phyloP scores from a whole-genome alignment of 495 filamentous ascomycete species.

The Trichoderma asperelloides region DNA sequence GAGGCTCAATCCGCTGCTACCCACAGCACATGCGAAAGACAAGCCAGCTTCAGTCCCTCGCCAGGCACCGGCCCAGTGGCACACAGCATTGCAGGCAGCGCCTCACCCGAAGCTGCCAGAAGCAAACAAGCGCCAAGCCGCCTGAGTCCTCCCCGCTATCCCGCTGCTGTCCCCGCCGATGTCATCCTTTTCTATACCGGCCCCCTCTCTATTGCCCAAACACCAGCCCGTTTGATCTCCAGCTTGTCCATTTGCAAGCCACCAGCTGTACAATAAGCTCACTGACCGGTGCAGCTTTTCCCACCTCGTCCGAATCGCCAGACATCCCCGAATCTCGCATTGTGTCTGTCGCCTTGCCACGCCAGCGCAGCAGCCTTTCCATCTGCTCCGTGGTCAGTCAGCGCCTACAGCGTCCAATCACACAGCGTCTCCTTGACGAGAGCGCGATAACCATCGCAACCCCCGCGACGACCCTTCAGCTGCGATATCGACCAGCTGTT shows the following conservation, averaged over 20 bases:
- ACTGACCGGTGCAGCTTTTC: neutral
- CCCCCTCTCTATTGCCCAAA: neutral
- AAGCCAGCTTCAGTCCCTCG: too few species aligned
- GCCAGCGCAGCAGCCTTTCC: neutral
- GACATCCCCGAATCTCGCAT: neutral
- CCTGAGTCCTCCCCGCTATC: neutral
- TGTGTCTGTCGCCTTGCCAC: neutral
- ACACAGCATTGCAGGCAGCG: neutral
- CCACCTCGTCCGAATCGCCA: neutral
- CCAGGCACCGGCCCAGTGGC: too few species aligned
- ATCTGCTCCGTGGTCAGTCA: neutral
- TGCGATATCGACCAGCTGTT: neutral
- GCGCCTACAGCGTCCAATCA: slow-evolving; percentile 3
- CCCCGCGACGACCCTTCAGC: slow-evolving; percentile 4
- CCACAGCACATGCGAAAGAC: too few species aligned
- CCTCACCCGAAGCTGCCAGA: neutral
- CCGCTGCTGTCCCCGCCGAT: neutral
- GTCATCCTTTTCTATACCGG: slow-evolving; percentile 1
- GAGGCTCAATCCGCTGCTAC: too few species aligned
- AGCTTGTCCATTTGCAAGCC: neutral
- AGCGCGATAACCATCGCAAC: neutral
- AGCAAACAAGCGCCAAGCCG: neutral
- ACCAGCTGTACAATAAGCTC: neutral
- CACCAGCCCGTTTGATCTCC: neutral
- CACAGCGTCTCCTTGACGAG: neutral